These are phyloP conservation scores for Arabidopsis hybrid DNA, from an alignment of 441 rosid species.

Conservation along the genomic window DNA sequence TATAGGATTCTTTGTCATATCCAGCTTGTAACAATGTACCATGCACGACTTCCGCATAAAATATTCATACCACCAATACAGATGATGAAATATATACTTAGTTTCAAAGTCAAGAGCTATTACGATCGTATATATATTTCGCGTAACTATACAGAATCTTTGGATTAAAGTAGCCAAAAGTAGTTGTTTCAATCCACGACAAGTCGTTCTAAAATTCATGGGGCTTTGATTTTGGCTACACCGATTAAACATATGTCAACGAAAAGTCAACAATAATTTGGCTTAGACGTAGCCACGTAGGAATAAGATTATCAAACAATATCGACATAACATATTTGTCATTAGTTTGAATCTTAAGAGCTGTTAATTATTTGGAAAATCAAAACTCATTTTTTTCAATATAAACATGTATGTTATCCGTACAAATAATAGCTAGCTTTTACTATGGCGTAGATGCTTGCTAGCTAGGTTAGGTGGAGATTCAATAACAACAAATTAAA, in stretches of 20 bases:
- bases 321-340: not conserved
- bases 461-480: slow-evolving; percentile 36
- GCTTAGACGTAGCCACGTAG: not conserved
- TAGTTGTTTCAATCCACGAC: not conserved
- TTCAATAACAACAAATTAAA: slow-evolving; percentile 32
- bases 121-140: slow-evolving; percentile 4
- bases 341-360: not conserved
- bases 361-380: not conserved
- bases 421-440: slow-evolving; percentile 1
- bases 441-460: slow-evolving; percentile 31
- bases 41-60: slow-evolving; percentile 36
- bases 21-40: slow-evolving; percentile 38
- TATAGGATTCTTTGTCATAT: slow-evolving; percentile 28
- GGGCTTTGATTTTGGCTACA: not conserved
- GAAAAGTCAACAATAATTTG: not conserved
- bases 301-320: not conserved
- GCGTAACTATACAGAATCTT: not conserved
- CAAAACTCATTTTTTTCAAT: not conserved
- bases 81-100: not conserved
- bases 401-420: slow-evolving; percentile 9
- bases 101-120: not conserved
- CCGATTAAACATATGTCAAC: not conserved
- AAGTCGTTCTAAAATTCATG: not conserved
- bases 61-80: slow-evolving; percentile 8
- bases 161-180: slow-evolving; percentile 1